Base-by-base conservation (phyloP, 169 alveolate species). In the Plasmodium falciparum region DNA sequence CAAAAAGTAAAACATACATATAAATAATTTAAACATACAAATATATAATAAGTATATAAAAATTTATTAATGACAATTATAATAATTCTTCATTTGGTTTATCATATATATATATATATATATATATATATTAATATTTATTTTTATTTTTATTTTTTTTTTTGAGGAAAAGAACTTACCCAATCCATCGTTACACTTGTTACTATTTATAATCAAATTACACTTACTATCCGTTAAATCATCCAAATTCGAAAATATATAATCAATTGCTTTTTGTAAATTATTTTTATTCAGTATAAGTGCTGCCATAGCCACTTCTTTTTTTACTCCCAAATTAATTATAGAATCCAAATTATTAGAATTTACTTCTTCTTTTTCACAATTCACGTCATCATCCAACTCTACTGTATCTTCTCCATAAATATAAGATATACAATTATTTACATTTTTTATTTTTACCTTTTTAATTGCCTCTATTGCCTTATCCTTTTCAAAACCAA, bases 291-390 rank as follows among this genome's bases (percentile, higher is more conserved):
- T 76, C 45, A 76, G 50, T 20, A 56, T 43, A 39, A 76, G 89
- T 22, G 89, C 50, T 11, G 89, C 89, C 89, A 76, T 76, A 4
- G 89, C 89, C n/a, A 76, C 89, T 43, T 76, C 70, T 24, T 66
- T 76, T 54, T 67, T 76, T 22, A 76, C 61, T 11, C 89, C 89
- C 63, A 76, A 49, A 24, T 61, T 65, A 58, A 76, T 12, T 52
- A 76, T 76, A 15, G 89, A 65, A 76, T 76, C 74, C 33, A 76
- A 76, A 9, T 76, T 76, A 8, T 63, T 59, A 2, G 75, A 29
- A 22, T 76, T 65, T 8, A 76, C 43, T n/a, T 76, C 89, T n/a
- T 54, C 29, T 24, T 71, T 71, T 2, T 63, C 29, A 26, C 11
- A 39, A 33, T 24, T 52, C 67, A 24, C 39, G 9, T 54, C 45